Evolutionary conservation across 306 rosid species (phyloP), one percentile per base, ranked within the genome.

Genomic region (Abrus pulchellus): DNA sequence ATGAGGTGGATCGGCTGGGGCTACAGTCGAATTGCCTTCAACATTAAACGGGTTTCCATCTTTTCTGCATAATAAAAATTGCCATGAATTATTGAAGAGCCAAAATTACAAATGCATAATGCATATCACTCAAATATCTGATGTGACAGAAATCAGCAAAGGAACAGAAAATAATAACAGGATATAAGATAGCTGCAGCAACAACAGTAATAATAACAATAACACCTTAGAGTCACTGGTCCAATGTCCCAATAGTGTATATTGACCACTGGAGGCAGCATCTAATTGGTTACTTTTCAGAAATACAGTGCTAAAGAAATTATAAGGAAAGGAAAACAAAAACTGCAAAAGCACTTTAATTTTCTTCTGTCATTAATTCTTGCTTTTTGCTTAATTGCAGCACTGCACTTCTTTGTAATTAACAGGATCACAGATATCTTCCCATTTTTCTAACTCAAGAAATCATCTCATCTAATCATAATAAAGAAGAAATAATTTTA

Each of bases 21-120:
- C 85, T 33, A 77, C 29, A 61, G 94, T 87, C 32, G 88, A 57
- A 85, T 88, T 80, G 32, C 40, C 68, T 53, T 2, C 85, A 38
- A 88, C 66, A 85, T 85, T 87, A 75, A 92, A 92, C 11, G 71
- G 97, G 82, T 94, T 92, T 86, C 98, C 98, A 83, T 88, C 93
- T 63, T 79, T 88, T 74, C 98, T 94, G 98, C 86, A 85, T 29
- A 49, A 60, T 27, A 68, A 79, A 75, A 55, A 78, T 44, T 75
- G 67, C 50, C 57, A 75, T 77, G 79, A 47, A 62, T 62, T 71
- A 81, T 63, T 41, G 80, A 60, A 78, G 71, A 49, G 36, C 60
- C 80, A 73, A 76, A 72, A 27, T 20, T 45, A 62, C 54, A 82
- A 7, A 45, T 38, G 59, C 7, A 61, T 50, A 60, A 68, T 45